Evolutionary conservation across 129 eudicot species (phyloP), one percentile per base, ranked within the genome.

Genomic region (Deinandra increscens): DNA sequence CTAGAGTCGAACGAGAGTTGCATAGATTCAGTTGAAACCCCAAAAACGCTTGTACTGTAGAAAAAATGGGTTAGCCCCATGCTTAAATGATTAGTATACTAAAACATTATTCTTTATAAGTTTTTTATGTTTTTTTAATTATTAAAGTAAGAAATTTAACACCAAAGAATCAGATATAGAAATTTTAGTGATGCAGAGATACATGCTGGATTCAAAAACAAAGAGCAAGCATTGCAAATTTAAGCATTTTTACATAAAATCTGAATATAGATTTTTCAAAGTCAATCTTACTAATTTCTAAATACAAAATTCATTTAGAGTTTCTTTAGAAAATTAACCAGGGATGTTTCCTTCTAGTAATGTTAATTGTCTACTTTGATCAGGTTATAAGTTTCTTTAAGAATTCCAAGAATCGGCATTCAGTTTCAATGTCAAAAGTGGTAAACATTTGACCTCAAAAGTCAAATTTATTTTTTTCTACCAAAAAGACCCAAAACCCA

Each of bases 1-100:
- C 97, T 83, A 55, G 91, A 78, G 79, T 94, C 99, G 55, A 94
- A 94, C 1, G 97, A 94, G 15, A 94, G 99, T 81, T 94, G 99
- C 99, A 94, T 94, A 3, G 96, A 87, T 62, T 94, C 87, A 7
- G 99, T 94, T 39, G 99, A 94, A 75, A 94, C 99, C 54, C 99
- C 99, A 41, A 94, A 94, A 19, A 89, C 97, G 23, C 90, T 78
- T 59, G 95, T 88, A 68, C 97, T 91, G 66, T 59, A 80, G 44
- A 31, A 6, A 53, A 4, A 36, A 49, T 4, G 22, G 0, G 55
- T 49, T 49, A 49, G 55, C 23, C 19, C 20, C 3, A 17, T n/a
- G 11, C 22, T n/a, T 48, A 13, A 15, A 49, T 49, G 55, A 49
- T 49, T 49, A 49, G 15, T 49, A 49, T 49, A 7, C 12, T 7